Evolutionary conservation across 1,284 basidiomycete species (phyloP).

Genomic region (Melampsora larici-populina): DNA sequence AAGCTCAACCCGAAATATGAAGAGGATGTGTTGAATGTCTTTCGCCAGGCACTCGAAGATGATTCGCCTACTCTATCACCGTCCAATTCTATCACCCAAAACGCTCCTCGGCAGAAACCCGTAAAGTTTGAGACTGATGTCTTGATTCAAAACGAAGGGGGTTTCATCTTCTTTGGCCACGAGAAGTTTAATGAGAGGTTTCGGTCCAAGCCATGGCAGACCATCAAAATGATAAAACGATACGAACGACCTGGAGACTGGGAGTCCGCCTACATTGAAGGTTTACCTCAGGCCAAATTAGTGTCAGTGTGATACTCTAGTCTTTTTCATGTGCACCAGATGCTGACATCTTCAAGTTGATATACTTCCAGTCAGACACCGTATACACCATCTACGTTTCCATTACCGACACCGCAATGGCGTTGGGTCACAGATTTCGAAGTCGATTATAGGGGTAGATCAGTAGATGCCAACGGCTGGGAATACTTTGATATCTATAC

Average conservation of each 20-base stretch:
- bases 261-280: slow-evolving; percentile 17
- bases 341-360: background rate
- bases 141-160: slow-evolving; percentile 35
- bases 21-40: background rate
- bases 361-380: slow-evolving; percentile 26
- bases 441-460: slow-evolving; percentile 11
- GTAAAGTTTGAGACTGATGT: slow-evolving; percentile 20
- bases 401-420: slow-evolving; percentile 27
- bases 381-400: slow-evolving; percentile 28
- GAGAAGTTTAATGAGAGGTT: slow-evolving; percentile 20
- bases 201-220: slow-evolving; percentile 28
- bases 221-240: slow-evolving; percentile 21
- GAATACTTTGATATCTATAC: slow-evolving; percentile 32
- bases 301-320: slow-evolving; percentile 14
- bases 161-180: slow-evolving; percentile 10
- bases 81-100: background rate
- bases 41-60: background rate
- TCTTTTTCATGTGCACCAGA: background rate
- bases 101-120: background rate
- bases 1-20: background rate
- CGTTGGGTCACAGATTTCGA: slow-evolving; percentile 30
- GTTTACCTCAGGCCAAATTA: slow-evolving; percentile 1
- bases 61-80: background rate
- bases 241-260: slow-evolving; percentile 25
- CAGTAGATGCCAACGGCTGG: slow-evolving; percentile 33